Percentiles rank a stretch among this genome's conserved stretches.
Evolutionary conservation across 768 basidiomycete species (phyloP).

Genomic region (Sporobolomyces phaffii): DNA sequence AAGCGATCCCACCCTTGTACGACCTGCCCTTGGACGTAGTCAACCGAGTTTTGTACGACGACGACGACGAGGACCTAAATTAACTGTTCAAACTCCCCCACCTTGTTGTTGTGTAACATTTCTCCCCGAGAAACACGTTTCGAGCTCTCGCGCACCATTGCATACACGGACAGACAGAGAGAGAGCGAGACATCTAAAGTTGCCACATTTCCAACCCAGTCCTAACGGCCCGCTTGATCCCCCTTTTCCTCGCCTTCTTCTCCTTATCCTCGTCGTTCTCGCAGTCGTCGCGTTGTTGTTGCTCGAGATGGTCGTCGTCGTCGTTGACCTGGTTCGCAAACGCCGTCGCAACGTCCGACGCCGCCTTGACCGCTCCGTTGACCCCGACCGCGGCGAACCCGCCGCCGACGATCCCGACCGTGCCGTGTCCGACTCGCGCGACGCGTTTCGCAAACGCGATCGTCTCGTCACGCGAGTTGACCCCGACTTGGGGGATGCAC

Average conservation of each 20-base stretch:
- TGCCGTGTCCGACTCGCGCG: background rate
- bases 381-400: constrained; percentile 24
- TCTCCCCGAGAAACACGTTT: too few relatives aligned
- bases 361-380: constrained; percentile 30
- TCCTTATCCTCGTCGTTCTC: background rate
- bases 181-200: too few relatives aligned
- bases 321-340: constrained; percentile 2
- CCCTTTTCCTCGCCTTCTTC: background rate
- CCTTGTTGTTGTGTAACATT: too few relatives aligned
- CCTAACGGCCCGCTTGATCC: constrained; percentile 2
- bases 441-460: background rate
- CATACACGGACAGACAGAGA: too few relatives aligned
- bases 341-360: constrained; percentile 25
- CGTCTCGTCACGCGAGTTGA: background rate
- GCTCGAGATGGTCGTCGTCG: too few relatives aligned
- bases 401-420: constrained; percentile 24
- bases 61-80: background rate
- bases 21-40: constrained; percentile 78
- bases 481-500: constrained; percentile 36
- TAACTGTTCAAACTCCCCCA: too few relatives aligned
- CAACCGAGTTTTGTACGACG: constrained; percentile 63
- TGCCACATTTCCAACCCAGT: constrained; percentile 33
- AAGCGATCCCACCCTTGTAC: constrained; percentile 61
- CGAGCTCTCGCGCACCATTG: background rate
- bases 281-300: too few relatives aligned